A percentile compares a stretch with the other conserved stretches of the same genome.
phyloP scores from a whole-genome alignment of 139 green algal genomes.

The Eudorina sp. region DNA sequence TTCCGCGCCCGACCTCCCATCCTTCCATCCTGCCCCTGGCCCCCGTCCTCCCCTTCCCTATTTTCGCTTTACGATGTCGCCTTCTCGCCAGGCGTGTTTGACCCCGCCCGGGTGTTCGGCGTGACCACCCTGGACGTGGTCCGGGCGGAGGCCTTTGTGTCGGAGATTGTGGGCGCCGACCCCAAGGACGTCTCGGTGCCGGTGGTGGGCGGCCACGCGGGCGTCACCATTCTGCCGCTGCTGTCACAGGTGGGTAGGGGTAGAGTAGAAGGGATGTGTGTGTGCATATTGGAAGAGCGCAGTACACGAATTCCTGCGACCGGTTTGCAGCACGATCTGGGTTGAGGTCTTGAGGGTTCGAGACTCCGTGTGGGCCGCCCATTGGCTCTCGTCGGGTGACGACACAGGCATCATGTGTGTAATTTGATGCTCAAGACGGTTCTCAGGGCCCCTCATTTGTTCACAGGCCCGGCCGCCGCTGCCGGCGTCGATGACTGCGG shows the following conservation, averaged over 20 bases:
- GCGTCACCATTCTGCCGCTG: conserved; percentile 98
- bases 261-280: background rate
- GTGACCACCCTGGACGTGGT: conserved; percentile 96
- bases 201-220: conserved; percentile 97
- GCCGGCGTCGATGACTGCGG: conserved; percentile 14
- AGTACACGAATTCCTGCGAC: too few relatives aligned
- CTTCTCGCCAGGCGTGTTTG: conserved; percentile 81
- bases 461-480: conserved; percentile 29
- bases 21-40: background rate
- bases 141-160: conserved; percentile 82
- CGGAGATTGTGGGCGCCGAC: conserved; percentile 76
- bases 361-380: too few relatives aligned
- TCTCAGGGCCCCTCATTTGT: too few relatives aligned
- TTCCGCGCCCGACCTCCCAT: too few relatives aligned
- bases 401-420: too few relatives aligned
- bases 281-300: too few relatives aligned
- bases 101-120: conserved; percentile 90
- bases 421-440: too few relatives aligned
- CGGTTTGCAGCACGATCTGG: too few relatives aligned
- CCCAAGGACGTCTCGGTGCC: conserved; percentile 91
- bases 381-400: too few relatives aligned
- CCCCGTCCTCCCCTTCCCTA: background rate
- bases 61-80: background rate
- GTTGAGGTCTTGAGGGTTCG: too few relatives aligned
- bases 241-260: conserved; percentile 85